These are phyloP conservation scores for Setaria italica DNA, from an alignment of 202 grass and related monocot genomes.

Conservation along the genomic window DNA sequence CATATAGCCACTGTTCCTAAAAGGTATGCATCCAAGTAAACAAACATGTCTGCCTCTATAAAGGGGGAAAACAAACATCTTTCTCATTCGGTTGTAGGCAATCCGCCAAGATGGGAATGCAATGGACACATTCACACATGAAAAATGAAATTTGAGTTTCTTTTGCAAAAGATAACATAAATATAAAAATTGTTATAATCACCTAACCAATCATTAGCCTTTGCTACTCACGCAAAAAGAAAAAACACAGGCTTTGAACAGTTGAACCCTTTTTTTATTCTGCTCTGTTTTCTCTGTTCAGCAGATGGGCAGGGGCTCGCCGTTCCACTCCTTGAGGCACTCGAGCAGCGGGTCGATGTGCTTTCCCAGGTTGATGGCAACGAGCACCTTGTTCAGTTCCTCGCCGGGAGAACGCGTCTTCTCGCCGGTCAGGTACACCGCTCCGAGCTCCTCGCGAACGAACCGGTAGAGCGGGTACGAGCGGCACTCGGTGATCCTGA, in stretches of 20 bases:
- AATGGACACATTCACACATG: background rate
- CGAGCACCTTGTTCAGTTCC: slow-evolving; percentile 69
- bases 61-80: too few relatives aligned
- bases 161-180: background rate
- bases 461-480: slow-evolving; percentile 49
- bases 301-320: slow-evolving; percentile 67
- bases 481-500: slow-evolving; percentile 57
- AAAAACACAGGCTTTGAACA: background rate
- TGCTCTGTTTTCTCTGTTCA: slow-evolving; percentile 17
- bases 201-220: background rate
- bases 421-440: slow-evolving; percentile 53
- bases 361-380: slow-evolving; percentile 60
- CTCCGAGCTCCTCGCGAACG: slow-evolving; percentile 35
- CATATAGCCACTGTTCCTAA: too few relatives aligned
- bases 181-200: background rate
- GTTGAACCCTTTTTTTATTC: background rate
- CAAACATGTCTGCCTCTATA: too few relatives aligned
- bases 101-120: background rate
- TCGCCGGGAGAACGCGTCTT: slow-evolving; percentile 66
- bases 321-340: slow-evolving; percentile 78
- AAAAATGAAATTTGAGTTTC: background rate
- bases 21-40: too few relatives aligned
- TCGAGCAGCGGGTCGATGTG: slow-evolving; percentile 66
- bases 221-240: background rate
- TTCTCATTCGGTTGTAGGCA: too few relatives aligned